These are phyloP conservation scores for Cucumis hystrix DNA, from an alignment of 306 rosid genomes.

Conservation along the genomic window DNA sequence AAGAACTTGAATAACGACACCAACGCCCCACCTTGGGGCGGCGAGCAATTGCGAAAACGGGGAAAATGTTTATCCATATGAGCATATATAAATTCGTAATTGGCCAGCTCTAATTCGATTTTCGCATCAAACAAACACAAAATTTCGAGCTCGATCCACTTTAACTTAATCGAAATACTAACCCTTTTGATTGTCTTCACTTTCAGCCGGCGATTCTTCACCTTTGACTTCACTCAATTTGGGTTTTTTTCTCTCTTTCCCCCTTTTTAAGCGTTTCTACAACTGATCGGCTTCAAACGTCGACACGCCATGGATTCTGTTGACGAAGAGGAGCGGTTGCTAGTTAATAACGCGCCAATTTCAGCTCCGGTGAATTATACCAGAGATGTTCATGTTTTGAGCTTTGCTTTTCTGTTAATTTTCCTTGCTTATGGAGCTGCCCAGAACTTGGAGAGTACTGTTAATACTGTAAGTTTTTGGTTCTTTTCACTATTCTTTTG, in stretches of 20 bases:
- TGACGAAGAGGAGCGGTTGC: slow-evolving; percentile 52
- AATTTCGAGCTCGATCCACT: background rate
- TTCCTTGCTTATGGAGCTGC: slow-evolving; percentile 91
- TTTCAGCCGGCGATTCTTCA: slow-evolving; percentile 33
- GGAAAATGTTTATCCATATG: too few species aligned
- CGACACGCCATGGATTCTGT: slow-evolving; percentile 27
- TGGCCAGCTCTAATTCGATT: background rate
- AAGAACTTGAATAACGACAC: background rate
- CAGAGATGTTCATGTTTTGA: slow-evolving; percentile 54
- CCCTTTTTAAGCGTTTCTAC: background rate
- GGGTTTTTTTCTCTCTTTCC: background rate
- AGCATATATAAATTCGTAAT: background rate
- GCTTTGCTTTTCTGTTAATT: slow-evolving; percentile 55
- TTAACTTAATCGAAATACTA: background rate
- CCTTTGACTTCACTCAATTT: background rate
- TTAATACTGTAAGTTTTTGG: slow-evolving; percentile 49
- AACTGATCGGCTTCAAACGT: background rate
- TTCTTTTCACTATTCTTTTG: background rate
- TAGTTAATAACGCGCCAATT: slow-evolving; percentile 12
- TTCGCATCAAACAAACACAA: background rate
- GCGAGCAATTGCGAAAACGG: background rate
- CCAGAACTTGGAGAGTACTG: slow-evolving; percentile 71
- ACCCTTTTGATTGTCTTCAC: slow-evolving; percentile 19
- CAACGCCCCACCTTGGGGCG: background rate
- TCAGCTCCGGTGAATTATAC: slow-evolving; percentile 17